Conservation (phyloP, 1,284 basidiomycete genomes). For the Rhizoctonia solani region DNA sequence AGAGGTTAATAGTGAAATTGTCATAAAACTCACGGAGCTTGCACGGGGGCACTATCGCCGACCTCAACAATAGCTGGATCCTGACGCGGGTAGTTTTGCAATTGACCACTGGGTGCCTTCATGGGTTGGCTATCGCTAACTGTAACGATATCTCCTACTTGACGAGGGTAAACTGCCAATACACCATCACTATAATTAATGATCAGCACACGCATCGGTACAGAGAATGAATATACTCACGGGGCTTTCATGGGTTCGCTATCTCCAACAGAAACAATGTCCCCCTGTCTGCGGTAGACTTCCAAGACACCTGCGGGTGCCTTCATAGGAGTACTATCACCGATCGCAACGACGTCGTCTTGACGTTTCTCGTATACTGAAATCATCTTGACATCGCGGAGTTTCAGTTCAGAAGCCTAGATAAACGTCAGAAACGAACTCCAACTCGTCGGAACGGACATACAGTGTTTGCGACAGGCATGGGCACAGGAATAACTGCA, state of each 20-base stretch:
- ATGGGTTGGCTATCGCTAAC: conserved; percentile 3
- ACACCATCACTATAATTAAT: not conserved
- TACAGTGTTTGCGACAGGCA: conserved; percentile 44
- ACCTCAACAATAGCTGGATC: not conserved
- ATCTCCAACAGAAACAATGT: not conserved
- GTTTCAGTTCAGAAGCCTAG: not conserved
- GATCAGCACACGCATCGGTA: not conserved
- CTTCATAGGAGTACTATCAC: not conserved
- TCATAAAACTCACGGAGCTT: conserved; percentile 1
- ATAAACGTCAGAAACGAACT: not conserved
- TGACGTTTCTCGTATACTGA: conserved; percentile 52
- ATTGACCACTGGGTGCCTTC: not conserved
- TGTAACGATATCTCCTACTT: not conserved
- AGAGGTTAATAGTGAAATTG: not conserved
- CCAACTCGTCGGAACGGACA: conserved; percentile 38
- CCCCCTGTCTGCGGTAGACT: not conserved
- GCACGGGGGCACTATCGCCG: not conserved
- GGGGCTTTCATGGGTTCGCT: not conserved
- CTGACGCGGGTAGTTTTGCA: conserved; percentile 1
- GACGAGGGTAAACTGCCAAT: not conserved
- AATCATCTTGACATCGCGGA: conserved; percentile 49
- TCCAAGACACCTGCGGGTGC: not conserved
- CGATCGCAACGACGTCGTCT: not conserved
- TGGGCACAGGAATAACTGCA: conserved; percentile 51
- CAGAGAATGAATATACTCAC: not conserved